Percentiles rank a stretch among this genome's conserved stretches.
These are phyloP conservation scores for Deinandra increscens DNA, from an alignment of 129 eudicot genomes.

Conservation along the genomic window DNA sequence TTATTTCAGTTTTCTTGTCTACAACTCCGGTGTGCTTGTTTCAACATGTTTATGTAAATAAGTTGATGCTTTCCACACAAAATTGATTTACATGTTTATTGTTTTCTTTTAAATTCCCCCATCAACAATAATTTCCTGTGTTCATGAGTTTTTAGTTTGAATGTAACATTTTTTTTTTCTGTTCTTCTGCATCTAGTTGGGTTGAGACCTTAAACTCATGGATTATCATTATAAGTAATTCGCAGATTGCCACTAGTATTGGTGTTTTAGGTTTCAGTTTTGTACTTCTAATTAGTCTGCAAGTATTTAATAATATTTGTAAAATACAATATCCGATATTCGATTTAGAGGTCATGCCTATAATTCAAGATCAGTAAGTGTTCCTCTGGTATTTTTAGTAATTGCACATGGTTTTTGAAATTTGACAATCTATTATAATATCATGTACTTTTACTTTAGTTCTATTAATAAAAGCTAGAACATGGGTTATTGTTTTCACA, in stretches of 20 bases:
- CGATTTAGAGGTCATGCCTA: not conserved
- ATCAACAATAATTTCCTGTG: too few relatives aligned
- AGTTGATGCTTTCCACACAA: not conserved
- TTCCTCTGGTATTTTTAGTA: not conserved
- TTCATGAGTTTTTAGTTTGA: too few relatives aligned
- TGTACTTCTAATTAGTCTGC: not conserved
- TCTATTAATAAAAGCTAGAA: not conserved
- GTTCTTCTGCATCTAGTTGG: too few relatives aligned
- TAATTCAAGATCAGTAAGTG: slow-evolving; percentile 2
- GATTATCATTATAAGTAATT: too few relatives aligned
- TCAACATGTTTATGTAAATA: not conserved
- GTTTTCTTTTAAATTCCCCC: too few relatives aligned
- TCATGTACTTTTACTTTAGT: not conserved
- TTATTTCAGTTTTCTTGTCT: not conserved
- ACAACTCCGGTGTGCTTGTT: not conserved
- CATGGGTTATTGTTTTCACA: not conserved
- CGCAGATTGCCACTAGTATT: too few relatives aligned
- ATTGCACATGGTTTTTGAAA: not conserved
- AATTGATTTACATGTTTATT: too few relatives aligned
- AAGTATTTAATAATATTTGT: not conserved
- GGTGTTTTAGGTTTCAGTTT: too few relatives aligned
- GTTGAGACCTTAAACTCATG: too few relatives aligned
- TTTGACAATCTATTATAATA: not conserved
- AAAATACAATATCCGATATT: not conserved
- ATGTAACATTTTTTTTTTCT: too few relatives aligned